These are phyloP conservation scores for Colletotrichum filicis DNA, from an alignment of 2,329 filamentous ascomycete species.

Conservation along the genomic window DNA sequence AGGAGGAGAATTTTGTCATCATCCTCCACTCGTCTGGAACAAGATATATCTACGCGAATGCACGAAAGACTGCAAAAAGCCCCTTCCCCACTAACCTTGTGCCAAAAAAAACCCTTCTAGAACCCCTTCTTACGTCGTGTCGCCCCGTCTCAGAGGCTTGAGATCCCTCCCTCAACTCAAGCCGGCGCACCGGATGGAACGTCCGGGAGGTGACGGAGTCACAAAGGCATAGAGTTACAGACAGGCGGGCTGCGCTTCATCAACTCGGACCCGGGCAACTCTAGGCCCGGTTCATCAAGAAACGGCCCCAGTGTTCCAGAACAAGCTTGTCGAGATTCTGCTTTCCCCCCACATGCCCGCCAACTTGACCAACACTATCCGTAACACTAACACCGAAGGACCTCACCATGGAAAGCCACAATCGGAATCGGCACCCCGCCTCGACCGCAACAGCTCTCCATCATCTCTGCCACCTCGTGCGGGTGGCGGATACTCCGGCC, in stretches of 20 bases:
- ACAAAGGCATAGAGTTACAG: not conserved
- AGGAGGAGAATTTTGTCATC: not conserved
- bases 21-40: constrained; percentile 28
- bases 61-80: not conserved
- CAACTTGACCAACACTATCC: not conserved
- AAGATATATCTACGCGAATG: constrained; percentile 22
- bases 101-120: constrained; percentile 17
- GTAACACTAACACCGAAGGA: not conserved
- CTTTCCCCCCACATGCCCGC: not conserved
- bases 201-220: not conserved
- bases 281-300: constrained; percentile 1
- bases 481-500: not conserved
- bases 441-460: constrained; percentile 19
- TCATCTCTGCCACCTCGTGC: constrained; percentile 11
- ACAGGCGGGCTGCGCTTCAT: not conserved
- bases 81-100: constrained; percentile 25
- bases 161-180: not conserved
- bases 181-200: constrained; percentile 16
- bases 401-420: not conserved
- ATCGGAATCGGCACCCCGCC: constrained; percentile 8
- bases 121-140: constrained; percentile 16
- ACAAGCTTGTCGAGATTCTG: constrained; percentile 9
- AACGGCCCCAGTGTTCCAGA: constrained; percentile 26
- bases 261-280: not conserved
- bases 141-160: constrained; percentile 14